Conservation (phyloP, 2,329 filamentous ascomycete species). For the Cladophialophora psammophila region DNA sequence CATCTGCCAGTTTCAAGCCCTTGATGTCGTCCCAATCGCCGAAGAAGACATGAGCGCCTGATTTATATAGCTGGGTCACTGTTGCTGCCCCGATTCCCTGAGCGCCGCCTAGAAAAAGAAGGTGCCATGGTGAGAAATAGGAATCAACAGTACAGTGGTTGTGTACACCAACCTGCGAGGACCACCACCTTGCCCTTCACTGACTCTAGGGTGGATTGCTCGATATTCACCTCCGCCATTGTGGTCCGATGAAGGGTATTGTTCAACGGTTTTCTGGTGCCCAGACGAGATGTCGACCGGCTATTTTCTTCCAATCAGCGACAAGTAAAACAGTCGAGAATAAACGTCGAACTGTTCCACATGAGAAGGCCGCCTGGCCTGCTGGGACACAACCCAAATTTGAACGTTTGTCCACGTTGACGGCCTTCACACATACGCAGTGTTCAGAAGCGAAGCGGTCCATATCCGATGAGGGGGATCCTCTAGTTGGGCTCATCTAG, state of each 20-base stretch:
- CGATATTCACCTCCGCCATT: constrained; percentile 26
- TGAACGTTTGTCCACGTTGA: not conserved
- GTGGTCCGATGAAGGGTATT: not conserved
- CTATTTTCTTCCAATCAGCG: not conserved
- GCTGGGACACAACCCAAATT: not conserved
- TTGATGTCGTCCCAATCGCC: constrained; percentile 47
- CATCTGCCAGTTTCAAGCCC: constrained; percentile 42
- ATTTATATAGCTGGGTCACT: constrained; percentile 49
- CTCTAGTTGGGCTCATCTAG: not conserved
- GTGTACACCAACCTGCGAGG: constrained; percentile 28
- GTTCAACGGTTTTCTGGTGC: not conserved
- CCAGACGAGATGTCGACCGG: not conserved
- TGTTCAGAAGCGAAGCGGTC: not conserved
- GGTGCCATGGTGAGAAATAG: not conserved
- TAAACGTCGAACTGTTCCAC: not conserved
- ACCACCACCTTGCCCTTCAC: constrained; percentile 37
- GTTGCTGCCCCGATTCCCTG: constrained; percentile 57
- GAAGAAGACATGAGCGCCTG: constrained; percentile 54
- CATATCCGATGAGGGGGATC: constrained; percentile 21
- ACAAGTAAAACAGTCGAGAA: not conserved
- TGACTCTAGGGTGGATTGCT: constrained; percentile 27
- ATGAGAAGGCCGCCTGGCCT: not conserved
- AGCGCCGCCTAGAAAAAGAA: constrained; percentile 40
- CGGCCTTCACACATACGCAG: not conserved
- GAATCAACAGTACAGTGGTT: not conserved